Base-by-base conservation (phyloP, 1,284 basidiomycete species). In the Ganoderma leucocontextum region DNA sequence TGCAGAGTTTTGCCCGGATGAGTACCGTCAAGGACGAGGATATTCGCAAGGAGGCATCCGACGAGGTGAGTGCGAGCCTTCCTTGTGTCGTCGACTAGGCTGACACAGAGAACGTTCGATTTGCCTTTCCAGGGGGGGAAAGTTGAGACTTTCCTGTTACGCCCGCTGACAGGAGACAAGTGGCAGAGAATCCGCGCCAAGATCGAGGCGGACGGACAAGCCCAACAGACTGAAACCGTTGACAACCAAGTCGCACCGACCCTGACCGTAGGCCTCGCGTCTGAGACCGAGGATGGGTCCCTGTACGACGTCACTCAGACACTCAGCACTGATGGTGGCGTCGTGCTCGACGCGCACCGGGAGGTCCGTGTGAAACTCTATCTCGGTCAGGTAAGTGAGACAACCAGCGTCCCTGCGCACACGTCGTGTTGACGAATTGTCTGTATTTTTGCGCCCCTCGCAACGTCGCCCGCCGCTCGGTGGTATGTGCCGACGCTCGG, bases 351-450 rank as follows among this genome's bases (percentile, higher is more conserved):
- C 70, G 87, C 90, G 3, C 79, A 84, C 38, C 84, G 94, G 44
- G 94, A 95, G 78, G 84, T 94, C 35, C 85, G 93, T n/a, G 81
- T 91, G 53, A 95, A 95, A 80, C 78, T 95, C 17, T 94, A 93
- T 77, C 85, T 93, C 76, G 93, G 91, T 38, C 87, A 90, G 83
- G 91, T 91, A 70, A 70, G 83, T 91, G 70, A 70, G 83, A 67
- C 52, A 29, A 33, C 22, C 36, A 10, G 33, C 52, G n/a, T 63
- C 47, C 47, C n/a, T 55, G 13, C 25, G 19, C 10, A 55, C 49
- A 22, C 10, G 19, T 59, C 33, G 36, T 36, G 33, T 59, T 59
- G 57, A 59, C 36, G 2, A 3, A 12, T 36, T 59, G 33, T 22
- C 36, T 59, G 57, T 39, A 59, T 38, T 59, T 39, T 38, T 38